Base-by-base conservation (phyloP, 129 eudicot genomes). In the Flaveria ramosissima region DNA sequence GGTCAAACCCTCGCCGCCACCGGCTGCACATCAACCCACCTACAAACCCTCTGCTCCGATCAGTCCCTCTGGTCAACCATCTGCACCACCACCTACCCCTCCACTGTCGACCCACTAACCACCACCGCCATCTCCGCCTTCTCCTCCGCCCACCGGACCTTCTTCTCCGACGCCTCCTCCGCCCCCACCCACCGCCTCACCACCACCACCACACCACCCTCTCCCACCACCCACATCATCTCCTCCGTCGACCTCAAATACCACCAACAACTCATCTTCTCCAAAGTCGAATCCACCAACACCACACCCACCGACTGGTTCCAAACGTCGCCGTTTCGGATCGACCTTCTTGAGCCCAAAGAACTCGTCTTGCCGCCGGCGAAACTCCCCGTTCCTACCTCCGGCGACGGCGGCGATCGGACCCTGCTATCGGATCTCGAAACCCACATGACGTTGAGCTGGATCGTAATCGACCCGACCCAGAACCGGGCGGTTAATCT, bases 1-100 rank as follows among this genome's bases (percentile, higher is more conserved):
- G 86, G 86, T 68, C 86, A 77, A 82, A 66, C 86, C 11, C 89
- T 91, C 20, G 85, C 85, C 52, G 27, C 87, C 73, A 60, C 88
- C 59, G 68, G 67, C 75, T 86, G 88, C 79, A 71, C 83, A 16
- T 78, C 94, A 2, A 50, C 90, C 0, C 50, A 53, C 0, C 63
- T 91, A 30, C 79, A 77, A 42, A 32, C 77, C 74, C 80, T 91
- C 7, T 81, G 86, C 77, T 48, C 85, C 43, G 80, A 83, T 36
- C 78, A 86, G 0, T 13, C 47, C 3, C 82, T 91, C 0, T 91
- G 94, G 97, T 39, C 75, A 13, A 56, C 74, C 7, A 78, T 86
- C 12, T 88, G 94, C 68, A 48, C 68, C 74, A 17, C 84, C 68
- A 76, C 78, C n/a, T 91, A 91, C 87, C 86, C 83, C 0, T 82